These are phyloP conservation scores for Gloeophyllum trabeum DNA, from an alignment of 768 basidiomycete genomes.

Conservation along the genomic window DNA sequence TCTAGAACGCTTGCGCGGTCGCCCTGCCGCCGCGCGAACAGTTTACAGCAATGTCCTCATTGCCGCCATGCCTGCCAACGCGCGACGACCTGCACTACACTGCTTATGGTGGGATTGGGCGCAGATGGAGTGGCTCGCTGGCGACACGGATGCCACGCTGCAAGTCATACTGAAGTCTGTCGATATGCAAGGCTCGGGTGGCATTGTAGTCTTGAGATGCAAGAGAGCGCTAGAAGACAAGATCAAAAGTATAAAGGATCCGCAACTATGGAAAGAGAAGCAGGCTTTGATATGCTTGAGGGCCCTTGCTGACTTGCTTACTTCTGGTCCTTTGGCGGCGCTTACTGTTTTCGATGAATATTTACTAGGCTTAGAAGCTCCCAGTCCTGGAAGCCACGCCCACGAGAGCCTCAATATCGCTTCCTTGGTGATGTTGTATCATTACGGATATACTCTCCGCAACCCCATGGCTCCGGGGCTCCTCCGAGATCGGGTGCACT, in stretches of 20 bases:
- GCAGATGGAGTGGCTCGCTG: constrained; percentile 70
- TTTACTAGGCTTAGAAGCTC: constrained; percentile 12
- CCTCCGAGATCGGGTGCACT: constrained; percentile 43
- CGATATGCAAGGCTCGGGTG: constrained; percentile 37
- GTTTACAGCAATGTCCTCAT: constrained; percentile 61
- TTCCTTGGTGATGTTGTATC: constrained; percentile 48
- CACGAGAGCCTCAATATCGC: constrained; percentile 51
- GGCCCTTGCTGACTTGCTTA: constrained; percentile 54
- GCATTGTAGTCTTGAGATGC: constrained; percentile 47
- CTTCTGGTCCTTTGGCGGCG: constrained; percentile 28
- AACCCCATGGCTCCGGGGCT: constrained; percentile 46
- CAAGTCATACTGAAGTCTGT: constrained; percentile 43
- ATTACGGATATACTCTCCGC: constrained; percentile 40
- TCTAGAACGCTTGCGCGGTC: constrained; percentile 57
- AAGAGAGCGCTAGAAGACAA: constrained; percentile 53
- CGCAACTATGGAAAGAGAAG: constrained; percentile 36
- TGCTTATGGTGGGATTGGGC: constrained; percentile 78
- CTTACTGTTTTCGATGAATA: constrained; percentile 25
- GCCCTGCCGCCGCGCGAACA: constrained; percentile 60
- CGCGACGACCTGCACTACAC: constrained; percentile 24
- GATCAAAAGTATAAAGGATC: constrained; percentile 17
- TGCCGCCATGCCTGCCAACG: constrained; percentile 25
- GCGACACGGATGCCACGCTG: constrained; percentile 35
- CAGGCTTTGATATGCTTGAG: constrained; percentile 58
- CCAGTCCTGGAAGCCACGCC: constrained; percentile 5